These are phyloP conservation scores for Clonostachys sp. DNA, from an alignment of 2,329 filamentous ascomycete species.

Conservation along the genomic window DNA sequence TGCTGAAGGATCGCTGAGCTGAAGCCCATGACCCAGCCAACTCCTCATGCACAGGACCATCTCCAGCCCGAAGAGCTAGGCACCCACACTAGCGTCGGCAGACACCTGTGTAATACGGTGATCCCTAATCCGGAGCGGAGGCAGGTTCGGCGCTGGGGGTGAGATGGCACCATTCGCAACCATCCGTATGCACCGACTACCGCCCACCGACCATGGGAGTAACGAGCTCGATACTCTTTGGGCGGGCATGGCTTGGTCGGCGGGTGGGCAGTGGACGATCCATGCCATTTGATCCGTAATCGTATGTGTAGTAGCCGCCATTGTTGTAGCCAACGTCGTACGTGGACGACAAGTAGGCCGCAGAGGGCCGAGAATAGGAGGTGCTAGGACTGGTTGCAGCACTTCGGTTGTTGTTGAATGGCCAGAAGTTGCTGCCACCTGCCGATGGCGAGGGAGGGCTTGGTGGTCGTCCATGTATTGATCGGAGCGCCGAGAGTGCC, in stretches of 20 bases:
- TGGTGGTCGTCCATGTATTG: slow-evolving; percentile 38
- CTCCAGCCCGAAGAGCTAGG: too few species aligned
- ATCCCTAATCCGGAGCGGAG: too few species aligned
- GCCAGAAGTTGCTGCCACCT: slow-evolving; percentile 40
- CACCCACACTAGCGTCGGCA: too few species aligned
- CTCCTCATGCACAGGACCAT: too few species aligned
- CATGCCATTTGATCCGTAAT: slow-evolving; percentile 23
- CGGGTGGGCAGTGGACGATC: slow-evolving; percentile 55
- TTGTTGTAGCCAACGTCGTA: slow-evolving; percentile 39
- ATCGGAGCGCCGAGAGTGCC: slow-evolving; percentile 51
- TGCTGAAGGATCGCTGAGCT: too few species aligned
- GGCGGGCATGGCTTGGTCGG: slow-evolving; percentile 49
- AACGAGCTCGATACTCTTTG: slow-evolving; percentile 60
- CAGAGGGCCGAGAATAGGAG: slow-evolving; percentile 39
- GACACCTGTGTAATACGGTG: too few species aligned
- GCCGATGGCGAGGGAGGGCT: slow-evolving; percentile 52
- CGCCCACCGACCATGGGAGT: slow-evolving; percentile 49
- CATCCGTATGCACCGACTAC: slow-evolving; percentile 16
- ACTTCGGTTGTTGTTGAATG: slow-evolving; percentile 41
- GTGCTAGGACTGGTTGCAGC: slow-evolving; percentile 45
- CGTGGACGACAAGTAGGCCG: slow-evolving; percentile 44
- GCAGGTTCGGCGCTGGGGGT: too few species aligned
- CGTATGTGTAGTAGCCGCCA: slow-evolving; percentile 36
- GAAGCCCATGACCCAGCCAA: too few species aligned
- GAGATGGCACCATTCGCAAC: too few species aligned